Conservation (phyloP, 108 stramenopile genomes). For the Cyclotella cryptica region DNA sequence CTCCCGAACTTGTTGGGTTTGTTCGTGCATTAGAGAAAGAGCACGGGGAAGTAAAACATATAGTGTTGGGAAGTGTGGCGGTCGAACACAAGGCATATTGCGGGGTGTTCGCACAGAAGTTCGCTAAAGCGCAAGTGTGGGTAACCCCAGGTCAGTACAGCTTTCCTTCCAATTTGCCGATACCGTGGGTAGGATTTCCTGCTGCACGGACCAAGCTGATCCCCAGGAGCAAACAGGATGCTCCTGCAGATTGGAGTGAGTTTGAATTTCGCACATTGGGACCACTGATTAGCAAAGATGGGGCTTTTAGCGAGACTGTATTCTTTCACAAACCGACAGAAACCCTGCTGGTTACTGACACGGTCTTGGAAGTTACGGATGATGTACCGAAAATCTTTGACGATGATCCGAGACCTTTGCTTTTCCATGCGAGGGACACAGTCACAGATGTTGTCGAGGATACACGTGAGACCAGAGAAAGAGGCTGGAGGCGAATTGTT, state of each 20-base stretch:
- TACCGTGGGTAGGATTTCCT: constrained; percentile 87
- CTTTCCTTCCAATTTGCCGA: constrained; percentile 77
- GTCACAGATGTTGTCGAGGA: constrained; percentile 82
- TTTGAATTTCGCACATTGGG: constrained; percentile 84
- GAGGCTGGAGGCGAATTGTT: constrained; percentile 90
- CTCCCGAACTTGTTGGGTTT: constrained; percentile 74
- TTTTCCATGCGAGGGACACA: constrained; percentile 93
- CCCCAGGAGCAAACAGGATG: constrained; percentile 56
- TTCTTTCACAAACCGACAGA: constrained; percentile 86
- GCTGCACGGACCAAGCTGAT: constrained; percentile 62
- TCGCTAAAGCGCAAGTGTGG: constrained; percentile 82
- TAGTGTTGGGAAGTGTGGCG: constrained; percentile 91
- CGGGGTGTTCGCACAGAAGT: constrained; percentile 92
- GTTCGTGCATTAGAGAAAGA: constrained; percentile 64
- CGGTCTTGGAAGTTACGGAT: constrained; percentile 86
- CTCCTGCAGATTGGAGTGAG: constrained; percentile 79
- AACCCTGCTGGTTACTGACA: constrained; percentile 92
- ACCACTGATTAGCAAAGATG: constrained; percentile 89
- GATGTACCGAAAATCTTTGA: constrained; percentile 85
- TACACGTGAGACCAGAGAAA: constrained; percentile 73
- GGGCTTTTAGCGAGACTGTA: constrained; percentile 94
- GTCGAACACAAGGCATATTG: constrained; percentile 95
- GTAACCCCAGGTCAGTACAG: constrained; percentile 89
- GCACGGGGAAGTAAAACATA: constrained; percentile 87
- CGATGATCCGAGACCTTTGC: constrained; percentile 82